Percentiles rank a stretch among this genome's conserved stretches.
Evolutionary conservation across 106 monocot genomes (phyloP).

Genomic region (Vanilla planifolia): DNA sequence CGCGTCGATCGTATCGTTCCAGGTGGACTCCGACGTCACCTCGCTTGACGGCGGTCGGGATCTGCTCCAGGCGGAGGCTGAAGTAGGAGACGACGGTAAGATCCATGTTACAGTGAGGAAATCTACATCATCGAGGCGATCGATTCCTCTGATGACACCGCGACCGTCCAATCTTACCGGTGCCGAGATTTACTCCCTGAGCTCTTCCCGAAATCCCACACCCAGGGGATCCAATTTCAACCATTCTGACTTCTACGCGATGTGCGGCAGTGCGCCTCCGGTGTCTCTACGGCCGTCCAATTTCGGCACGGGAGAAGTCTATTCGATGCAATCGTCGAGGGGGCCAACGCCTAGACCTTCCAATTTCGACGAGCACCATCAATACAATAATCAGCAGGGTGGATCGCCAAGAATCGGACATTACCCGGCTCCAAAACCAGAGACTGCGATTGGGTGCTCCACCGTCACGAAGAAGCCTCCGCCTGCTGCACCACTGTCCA

Average conservation of each 20-base stretch:
- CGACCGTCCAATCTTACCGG: slow-evolving; percentile 65
- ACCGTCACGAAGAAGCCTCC: slow-evolving; percentile 1
- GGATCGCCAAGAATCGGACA: slow-evolving; percentile 14
- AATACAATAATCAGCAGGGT: neutral
- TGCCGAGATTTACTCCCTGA: slow-evolving; percentile 58
- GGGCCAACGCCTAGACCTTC: slow-evolving; percentile 58
- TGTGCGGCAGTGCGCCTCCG: slow-evolving; percentile 34
- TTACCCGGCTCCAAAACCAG: slow-evolving; percentile 24
- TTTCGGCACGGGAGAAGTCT: slow-evolving; percentile 48
- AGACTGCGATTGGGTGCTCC: slow-evolving; percentile 18
- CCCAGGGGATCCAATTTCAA: slow-evolving; percentile 65
- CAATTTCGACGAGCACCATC: slow-evolving; percentile 41
- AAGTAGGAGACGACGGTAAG: slow-evolving; percentile 55
- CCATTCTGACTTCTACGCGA: slow-evolving; percentile 51
- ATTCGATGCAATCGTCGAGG: slow-evolving; percentile 52
- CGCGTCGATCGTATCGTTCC: slow-evolving; percentile 47
- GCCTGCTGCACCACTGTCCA: neutral
- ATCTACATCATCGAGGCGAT: slow-evolving; percentile 44
- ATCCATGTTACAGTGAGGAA: slow-evolving; percentile 54
- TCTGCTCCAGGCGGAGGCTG: slow-evolving; percentile 40
- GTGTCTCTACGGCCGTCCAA: slow-evolving; percentile 31
- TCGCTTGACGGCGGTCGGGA: slow-evolving; percentile 44
- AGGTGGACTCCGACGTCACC: slow-evolving; percentile 50
- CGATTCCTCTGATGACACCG: slow-evolving; percentile 40
- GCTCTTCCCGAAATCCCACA: slow-evolving; percentile 55